Evolutionary conservation across 768 basidiomycete species (phyloP), one percentile per base, ranked within the genome.

Genomic region (Trametes maxima): DNA sequence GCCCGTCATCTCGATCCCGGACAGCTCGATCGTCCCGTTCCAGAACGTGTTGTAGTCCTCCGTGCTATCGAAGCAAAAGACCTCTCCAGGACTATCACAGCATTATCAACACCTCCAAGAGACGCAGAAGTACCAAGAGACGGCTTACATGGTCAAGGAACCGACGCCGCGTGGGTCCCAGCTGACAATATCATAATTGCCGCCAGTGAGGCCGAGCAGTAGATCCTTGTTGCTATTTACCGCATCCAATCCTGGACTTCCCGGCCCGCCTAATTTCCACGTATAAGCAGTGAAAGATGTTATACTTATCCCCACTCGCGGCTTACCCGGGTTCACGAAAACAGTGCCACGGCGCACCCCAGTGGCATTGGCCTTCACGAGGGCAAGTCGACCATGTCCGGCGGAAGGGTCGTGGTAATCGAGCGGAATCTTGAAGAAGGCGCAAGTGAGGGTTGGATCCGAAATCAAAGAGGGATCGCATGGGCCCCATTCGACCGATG

Each of bases 151-250:
- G 8, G 62, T 63, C 21, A 58, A 52, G 3, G 47, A 16, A 7
- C 62, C 62, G 3, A 57, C 46, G 5, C 62, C 62, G 25, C 62
- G 57, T 21, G 62, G 56, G 25, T 63, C 62, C 57, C 56, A 59
- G 47, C 52, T 58, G 39, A 63, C 57, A 25, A 63, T 44, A 19
- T 63, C 62, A 33, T 63, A 63, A 2, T 24, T 16, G 10, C 62
- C 52, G 7, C 57, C 62, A n/a, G 55, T 49, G 19, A 59, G 42
- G 33, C 2, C 5, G 17, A 36, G 22, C 1, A 54, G 22, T 10
- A n/a, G 11, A 2, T 48, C 10, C 22, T 44, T 37, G 22, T 13
- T 21, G 8, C 8, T 19, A n/a, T 49, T 36, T 1, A 63, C 21
- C 3, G 35, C 8, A 24, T 17, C 35, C 2, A 56, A 22, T 0